Conservation (phyloP, 371 early-diverging fungal genomes). For the Mortierella sp. region DNA sequence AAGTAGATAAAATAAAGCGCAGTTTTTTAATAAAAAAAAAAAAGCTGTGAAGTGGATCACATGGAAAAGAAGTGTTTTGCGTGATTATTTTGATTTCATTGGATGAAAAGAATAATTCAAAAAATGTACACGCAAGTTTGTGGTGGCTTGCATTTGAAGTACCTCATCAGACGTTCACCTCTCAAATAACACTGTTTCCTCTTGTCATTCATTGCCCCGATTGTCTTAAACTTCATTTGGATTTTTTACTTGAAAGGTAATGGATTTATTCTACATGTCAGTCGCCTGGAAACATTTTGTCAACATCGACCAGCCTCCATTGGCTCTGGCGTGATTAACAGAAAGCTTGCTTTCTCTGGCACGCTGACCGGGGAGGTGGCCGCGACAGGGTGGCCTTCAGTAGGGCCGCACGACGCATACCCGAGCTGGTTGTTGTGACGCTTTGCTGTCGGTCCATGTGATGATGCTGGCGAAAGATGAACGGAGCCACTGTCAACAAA, state of each 20-base stretch:
- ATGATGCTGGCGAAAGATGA: background rate
- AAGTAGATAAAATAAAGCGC: too few relatives aligned
- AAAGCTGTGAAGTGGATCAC: too few relatives aligned
- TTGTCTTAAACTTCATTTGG: too few relatives aligned
- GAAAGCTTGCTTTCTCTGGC: conserved; percentile 27
- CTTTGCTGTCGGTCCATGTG: background rate
- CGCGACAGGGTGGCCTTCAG: conserved; percentile 9
- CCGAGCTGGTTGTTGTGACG: background rate
- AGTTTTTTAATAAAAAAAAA: too few relatives aligned
- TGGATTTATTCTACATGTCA: conserved; percentile 7
- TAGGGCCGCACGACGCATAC: background rate
- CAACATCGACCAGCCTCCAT: conserved; percentile 21
- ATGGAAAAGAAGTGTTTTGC: too few relatives aligned
- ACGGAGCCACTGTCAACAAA: background rate
- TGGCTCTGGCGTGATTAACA: conserved; percentile 28
- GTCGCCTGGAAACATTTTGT: conserved; percentile 12
- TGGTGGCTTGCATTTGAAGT: too few relatives aligned
- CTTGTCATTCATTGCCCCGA: too few relatives aligned
- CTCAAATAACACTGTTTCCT: too few relatives aligned
- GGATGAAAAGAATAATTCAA: too few relatives aligned
- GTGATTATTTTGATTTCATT: too few relatives aligned
- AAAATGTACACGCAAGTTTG: too few relatives aligned
- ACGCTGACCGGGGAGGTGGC: conserved; percentile 30
- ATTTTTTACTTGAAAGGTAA: conserved; percentile 14
- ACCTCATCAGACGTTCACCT: too few relatives aligned